Evolutionary conservation across 2,329 filamentous ascomycete genomes (phyloP).

Genomic region (Hypoxylon sp.): DNA sequence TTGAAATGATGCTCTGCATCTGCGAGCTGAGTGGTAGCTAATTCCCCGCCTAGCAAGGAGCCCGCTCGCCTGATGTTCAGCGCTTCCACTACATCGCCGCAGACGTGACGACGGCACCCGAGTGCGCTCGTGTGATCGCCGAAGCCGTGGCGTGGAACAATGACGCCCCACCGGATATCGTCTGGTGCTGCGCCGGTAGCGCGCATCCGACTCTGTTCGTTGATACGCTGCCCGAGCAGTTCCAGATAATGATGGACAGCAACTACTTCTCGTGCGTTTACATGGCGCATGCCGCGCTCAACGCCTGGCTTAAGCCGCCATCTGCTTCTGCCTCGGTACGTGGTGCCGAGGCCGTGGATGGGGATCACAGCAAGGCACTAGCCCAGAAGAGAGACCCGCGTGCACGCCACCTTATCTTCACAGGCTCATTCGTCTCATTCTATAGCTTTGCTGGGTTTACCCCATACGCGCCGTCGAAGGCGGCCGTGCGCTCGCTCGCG

Average conservation of each 20-base stretch:
- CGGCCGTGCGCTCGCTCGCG: slow-evolving; percentile 74
- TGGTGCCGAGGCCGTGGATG: slow-evolving; percentile 6
- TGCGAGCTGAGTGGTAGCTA: not conserved
- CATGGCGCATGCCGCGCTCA: slow-evolving; percentile 57
- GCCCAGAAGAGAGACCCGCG: not conserved
- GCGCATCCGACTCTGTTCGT: slow-evolving; percentile 65
- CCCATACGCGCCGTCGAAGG: slow-evolving; percentile 76
- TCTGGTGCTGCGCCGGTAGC: slow-evolving; percentile 77
- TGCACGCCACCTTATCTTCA: slow-evolving; percentile 76
- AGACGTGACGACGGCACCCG: slow-evolving; percentile 71
- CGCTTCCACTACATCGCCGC: slow-evolving; percentile 76
- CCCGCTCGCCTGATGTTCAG: slow-evolving; percentile 67
- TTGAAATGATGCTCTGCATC: slow-evolving; percentile 10
- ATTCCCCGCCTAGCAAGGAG: slow-evolving; percentile 58
- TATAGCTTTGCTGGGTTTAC: slow-evolving; percentile 75
- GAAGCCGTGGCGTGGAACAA: slow-evolving; percentile 75
- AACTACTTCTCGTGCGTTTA: slow-evolving; percentile 60
- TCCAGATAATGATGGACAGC: slow-evolving; percentile 57
- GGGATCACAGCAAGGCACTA: not conserved
- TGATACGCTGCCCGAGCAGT: slow-evolving; percentile 54
- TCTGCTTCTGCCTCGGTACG: not conserved
- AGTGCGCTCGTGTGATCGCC: slow-evolving; percentile 69
- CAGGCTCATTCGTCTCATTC: slow-evolving; percentile 74
- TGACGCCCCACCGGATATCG: slow-evolving; percentile 70
- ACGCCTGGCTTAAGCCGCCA: slow-evolving; percentile 49